These are phyloP conservation scores for Saccharomyces eubayanus DNA, from an alignment of 805 yeast species.

Conservation along the genomic window DNA sequence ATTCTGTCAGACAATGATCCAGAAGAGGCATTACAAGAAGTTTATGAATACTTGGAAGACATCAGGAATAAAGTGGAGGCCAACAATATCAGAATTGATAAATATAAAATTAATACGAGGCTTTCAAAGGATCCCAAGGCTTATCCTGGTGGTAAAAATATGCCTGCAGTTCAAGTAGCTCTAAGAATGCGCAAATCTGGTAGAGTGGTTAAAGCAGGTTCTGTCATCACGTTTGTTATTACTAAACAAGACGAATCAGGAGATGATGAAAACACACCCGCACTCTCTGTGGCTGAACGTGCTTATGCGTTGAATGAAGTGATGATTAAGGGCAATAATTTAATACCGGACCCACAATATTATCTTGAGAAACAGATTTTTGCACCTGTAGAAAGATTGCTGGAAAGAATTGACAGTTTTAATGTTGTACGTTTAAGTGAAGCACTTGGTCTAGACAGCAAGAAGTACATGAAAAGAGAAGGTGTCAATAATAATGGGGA, in stretches of 20 bases:
- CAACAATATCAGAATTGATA: conserved; percentile 55
- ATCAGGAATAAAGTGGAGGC: conserved; percentile 48
- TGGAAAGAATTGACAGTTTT: conserved; percentile 79
- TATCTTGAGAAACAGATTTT: conserved; percentile 83
- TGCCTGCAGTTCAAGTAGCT: conserved; percentile 92
- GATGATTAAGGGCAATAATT: conserved; percentile 39
- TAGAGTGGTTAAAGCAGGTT: conserved; percentile 78
- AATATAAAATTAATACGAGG: conserved; percentile 74
- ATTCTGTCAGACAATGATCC: conserved; percentile 67
- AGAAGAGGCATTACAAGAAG: conserved; percentile 62
- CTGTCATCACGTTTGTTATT: conserved; percentile 80
- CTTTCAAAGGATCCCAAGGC: conserved; percentile 81
- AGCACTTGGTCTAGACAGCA: conserved; percentile 69
- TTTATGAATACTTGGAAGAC: conserved; percentile 62
- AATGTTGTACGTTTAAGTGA: conserved; percentile 73
- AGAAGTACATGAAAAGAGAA: conserved; percentile 42
- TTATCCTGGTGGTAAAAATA: conserved; percentile 71
- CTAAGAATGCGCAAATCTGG: conserved; percentile 72
- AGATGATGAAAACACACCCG: conserved; percentile 13
- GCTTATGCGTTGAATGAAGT: conserved; percentile 79
- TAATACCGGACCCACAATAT: conserved; percentile 65
- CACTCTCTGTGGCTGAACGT: conserved; percentile 55
- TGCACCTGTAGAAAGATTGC: conserved; percentile 82
- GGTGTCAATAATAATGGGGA: conserved; percentile 20
- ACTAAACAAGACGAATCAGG: conserved; percentile 41